These are phyloP conservation scores for Cercis canadensis DNA, from an alignment of 306 rosid species.

Conservation along the genomic window DNA sequence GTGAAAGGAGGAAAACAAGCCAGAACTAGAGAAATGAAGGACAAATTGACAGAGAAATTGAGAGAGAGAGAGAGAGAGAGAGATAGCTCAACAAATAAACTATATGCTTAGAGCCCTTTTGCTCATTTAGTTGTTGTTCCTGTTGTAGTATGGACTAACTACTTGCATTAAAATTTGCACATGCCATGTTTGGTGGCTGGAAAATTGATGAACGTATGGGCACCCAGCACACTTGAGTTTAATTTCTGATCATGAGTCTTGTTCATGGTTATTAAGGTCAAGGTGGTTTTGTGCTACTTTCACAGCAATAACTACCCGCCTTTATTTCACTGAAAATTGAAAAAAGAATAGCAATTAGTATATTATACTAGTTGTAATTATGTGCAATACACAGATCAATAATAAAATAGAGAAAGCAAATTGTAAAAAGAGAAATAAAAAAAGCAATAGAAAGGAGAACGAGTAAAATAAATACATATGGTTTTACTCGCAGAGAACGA, in stretches of 20 bases:
- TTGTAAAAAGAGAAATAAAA: no score
- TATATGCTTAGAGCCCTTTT: not conserved
- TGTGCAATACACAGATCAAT: no score
- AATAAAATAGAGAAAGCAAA: no score
- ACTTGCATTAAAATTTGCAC: constrained; percentile 47
- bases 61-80: no score
- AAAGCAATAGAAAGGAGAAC: no score
- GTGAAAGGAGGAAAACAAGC: constrained; percentile 19
- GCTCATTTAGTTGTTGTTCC: constrained; percentile 4
- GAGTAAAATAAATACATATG: no score
- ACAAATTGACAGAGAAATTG: no score
- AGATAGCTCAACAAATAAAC: constrained; percentile 2
- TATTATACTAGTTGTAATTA: no score
- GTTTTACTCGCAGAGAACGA: no score
- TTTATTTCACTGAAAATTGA: not conserved
- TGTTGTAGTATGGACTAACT: constrained; percentile 25
- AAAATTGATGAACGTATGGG: constrained; percentile 13
- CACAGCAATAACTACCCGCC: constrained; percentile 31
- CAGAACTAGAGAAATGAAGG: not conserved
- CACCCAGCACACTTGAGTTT: not conserved
- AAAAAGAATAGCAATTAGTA: no score
- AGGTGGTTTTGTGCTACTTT: constrained; percentile 26
- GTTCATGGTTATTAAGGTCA: not conserved
- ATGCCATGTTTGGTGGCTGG: constrained; percentile 33
- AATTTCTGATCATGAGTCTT: not conserved